phyloP scores from a whole-genome alignment of 1,139 yeast species.

The Geotrichum histeridarum region DNA sequence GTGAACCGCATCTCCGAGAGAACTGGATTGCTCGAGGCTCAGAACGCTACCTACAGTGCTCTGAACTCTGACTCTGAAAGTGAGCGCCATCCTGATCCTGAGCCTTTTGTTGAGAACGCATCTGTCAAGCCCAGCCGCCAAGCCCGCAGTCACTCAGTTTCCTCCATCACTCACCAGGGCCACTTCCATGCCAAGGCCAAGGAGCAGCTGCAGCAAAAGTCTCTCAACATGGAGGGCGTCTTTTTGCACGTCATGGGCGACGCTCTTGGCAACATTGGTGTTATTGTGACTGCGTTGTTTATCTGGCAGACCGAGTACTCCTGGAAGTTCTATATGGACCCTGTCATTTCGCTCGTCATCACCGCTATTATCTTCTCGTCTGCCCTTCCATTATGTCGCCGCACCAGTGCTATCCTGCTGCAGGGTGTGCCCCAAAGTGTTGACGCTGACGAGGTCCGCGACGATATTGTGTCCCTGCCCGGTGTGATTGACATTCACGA shows the following conservation, averaged over 20 bases:
- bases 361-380: slow-evolving; percentile 85
- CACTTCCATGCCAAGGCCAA: slow-evolving; percentile 41
- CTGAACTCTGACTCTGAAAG: slow-evolving; percentile 12
- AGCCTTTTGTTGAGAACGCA: slow-evolving; percentile 18
- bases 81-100: slow-evolving; percentile 13
- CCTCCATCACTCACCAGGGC: slow-evolving; percentile 29
- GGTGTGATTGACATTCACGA: slow-evolving; percentile 87
- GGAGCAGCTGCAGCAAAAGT: slow-evolving; percentile 42
- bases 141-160: slow-evolving; percentile 16
- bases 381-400: slow-evolving; percentile 83
- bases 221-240: slow-evolving; percentile 95
- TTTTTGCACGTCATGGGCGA: slow-evolving; percentile 93
- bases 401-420: slow-evolving; percentile 78
- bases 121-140: slow-evolving; percentile 19
- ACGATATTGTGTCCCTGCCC: slow-evolving; percentile 57
- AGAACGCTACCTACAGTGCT: not conserved
- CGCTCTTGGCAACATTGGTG: slow-evolving; percentile 93
- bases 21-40: slow-evolving; percentile 20
- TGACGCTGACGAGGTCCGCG: slow-evolving; percentile 67
- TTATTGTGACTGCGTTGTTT: slow-evolving; percentile 78
- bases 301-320: slow-evolving; percentile 90
- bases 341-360: slow-evolving; percentile 75
- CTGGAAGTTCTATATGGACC: slow-evolving; percentile 86
- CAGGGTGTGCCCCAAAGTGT: slow-evolving; percentile 89
- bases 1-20: slow-evolving; percentile 12